Evolutionary conservation across 2,329 filamentous ascomycete genomes (phyloP).

Genomic region (Sclerotinia glacialis): DNA sequence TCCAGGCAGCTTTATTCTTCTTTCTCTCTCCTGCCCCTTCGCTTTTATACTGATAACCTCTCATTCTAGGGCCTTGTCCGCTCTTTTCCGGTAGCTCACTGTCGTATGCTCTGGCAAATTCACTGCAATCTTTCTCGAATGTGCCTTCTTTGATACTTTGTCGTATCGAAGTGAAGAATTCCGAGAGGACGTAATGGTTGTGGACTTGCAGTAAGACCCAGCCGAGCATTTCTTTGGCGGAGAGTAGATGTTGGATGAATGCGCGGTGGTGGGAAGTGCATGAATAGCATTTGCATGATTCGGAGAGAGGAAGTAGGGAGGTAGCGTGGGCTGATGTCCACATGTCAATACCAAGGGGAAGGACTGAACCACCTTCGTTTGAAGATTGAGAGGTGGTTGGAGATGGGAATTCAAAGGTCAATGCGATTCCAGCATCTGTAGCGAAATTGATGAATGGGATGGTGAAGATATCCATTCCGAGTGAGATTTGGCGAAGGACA

Average conservation of each 20-base stretch:
- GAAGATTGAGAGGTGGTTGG: slow-evolving; percentile 16
- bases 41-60: slow-evolving; percentile 80
- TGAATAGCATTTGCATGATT: slow-evolving; percentile 74
- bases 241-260: slow-evolving; percentile 82
- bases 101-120: slow-evolving; percentile 60
- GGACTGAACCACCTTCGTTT: slow-evolving; percentile 28
- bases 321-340: slow-evolving; percentile 63
- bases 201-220: slow-evolving; percentile 93
- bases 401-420: slow-evolving; percentile 73
- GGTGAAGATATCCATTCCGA: slow-evolving; percentile 78
- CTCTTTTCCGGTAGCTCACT: slow-evolving; percentile 68
- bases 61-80: slow-evolving; percentile 72
- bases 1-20: slow-evolving; percentile 66
- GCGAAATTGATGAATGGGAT: slow-evolving; percentile 70
- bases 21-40: slow-evolving; percentile 59
- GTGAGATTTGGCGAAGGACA: slow-evolving; percentile 69
- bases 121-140: slow-evolving; percentile 55
- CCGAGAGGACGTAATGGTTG: slow-evolving; percentile 71
- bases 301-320: slow-evolving; percentile 59
- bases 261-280: slow-evolving; percentile 82
- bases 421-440: slow-evolving; percentile 81
- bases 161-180: slow-evolving; percentile 73
- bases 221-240: slow-evolving; percentile 92
- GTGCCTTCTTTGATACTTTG: slow-evolving; percentile 54
- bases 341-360: slow-evolving; percentile 73